Evolutionary conservation across 129 eudicot species (phyloP), one percentile per base, ranked within the genome.

Genomic region (Helianthus tuberosus): DNA sequence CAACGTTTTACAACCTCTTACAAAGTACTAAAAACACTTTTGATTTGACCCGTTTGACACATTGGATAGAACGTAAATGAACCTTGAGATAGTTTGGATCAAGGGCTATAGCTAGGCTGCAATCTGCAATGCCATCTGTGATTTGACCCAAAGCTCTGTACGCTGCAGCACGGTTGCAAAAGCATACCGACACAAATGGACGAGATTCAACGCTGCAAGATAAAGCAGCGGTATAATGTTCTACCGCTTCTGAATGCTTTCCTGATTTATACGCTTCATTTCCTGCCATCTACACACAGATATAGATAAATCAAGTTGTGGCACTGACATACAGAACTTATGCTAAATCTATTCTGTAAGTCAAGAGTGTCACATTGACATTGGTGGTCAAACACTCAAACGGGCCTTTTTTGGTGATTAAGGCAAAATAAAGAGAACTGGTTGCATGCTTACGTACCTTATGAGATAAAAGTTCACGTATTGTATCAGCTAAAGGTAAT

Each of bases 121-220:
- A 91, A 82, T 95, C 99, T 23, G 99, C 96, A 79, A 95, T 85
- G 47, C 97, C 99, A 78, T 95, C 91, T 52, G 85, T 38, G 69
- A 91, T 79, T 81, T 91, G 99, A 66, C 90, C 91, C 85, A 89
- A 69, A 52, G 90, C 87, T 65, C 88, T 88, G 76, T 89, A 95
- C 14, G 99, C 94, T 66, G 96, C 97, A 69, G 99, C 97, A 51
- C 97, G 94, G 77, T 91, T 95, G 77, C 96, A 86, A 57, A 91
- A 95, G 58, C 99, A 95, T 58, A 91, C 77, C 13, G 97, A 92
- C 75, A 96, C 87, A 77, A 89, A 95, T 23, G 88, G 88, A 59
- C 90, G 92, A 41, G 99, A 95, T 82, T 89, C 96, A 43, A 87
- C 87, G 39, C 79, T 91, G 84, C 91, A 83, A 73, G 94, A 81